A percentile compares a stretch with the other conserved stretches of the same genome.
Conservation (phyloP, 805 yeast species). For the Suhomyces sp. region DNA sequence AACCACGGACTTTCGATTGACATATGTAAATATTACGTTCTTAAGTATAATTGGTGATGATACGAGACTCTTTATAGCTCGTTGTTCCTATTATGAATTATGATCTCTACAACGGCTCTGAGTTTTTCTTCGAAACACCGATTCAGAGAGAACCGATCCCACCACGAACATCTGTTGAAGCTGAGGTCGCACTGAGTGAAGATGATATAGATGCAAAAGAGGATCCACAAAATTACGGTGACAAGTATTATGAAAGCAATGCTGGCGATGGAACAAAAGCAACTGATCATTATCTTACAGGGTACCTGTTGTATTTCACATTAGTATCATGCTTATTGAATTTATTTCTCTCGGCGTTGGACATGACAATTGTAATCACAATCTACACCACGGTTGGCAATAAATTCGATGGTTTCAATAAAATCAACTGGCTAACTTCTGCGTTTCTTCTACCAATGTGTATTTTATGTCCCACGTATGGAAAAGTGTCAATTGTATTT, state of each 20-base stretch:
- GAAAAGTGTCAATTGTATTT: constrained; percentile 49
- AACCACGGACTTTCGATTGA: not conserved
- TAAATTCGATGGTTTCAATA: constrained; percentile 46
- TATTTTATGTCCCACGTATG: constrained; percentile 53
- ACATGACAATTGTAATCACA: constrained; percentile 55
- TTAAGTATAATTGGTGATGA: not conserved
- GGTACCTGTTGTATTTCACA: constrained; percentile 21
- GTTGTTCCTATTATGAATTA: not conserved
- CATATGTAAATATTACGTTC: not conserved
- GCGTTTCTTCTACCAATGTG: constrained; percentile 55
- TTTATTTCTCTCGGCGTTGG: constrained; percentile 47
- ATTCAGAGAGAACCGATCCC: not conserved
- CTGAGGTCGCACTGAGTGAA: not conserved
- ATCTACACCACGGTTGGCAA: constrained; percentile 47
- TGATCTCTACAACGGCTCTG: not conserved
- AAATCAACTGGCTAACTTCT: constrained; percentile 56
- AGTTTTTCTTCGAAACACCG: not conserved
- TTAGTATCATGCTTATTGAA: constrained; percentile 24
- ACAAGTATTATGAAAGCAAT: constrained; percentile 29
- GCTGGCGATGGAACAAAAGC: constrained; percentile 41
- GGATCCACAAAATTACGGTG: not conserved
- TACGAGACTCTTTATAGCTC: not conserved
- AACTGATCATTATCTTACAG: constrained; percentile 31
- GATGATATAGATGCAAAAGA: not conserved
- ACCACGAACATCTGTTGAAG: not conserved